Conservation (phyloP, 140 eudicot genomes). For the Ambrosia hybrid region DNA sequence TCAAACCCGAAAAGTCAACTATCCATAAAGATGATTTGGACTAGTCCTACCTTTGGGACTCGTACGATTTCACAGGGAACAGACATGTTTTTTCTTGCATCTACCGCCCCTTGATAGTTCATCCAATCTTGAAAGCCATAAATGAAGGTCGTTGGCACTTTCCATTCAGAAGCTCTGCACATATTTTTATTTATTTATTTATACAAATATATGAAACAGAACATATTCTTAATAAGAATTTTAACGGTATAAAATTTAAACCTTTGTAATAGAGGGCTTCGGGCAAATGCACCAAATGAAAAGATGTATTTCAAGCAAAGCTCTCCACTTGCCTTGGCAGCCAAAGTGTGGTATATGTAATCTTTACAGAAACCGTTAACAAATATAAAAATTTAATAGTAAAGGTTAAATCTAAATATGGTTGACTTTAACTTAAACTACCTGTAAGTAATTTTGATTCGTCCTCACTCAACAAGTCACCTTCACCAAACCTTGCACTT, state of each 20-base stretch:
- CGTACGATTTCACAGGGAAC: constrained; percentile 88
- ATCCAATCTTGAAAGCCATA: constrained; percentile 92
- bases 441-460: constrained; percentile 70
- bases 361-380: constrained; percentile 42
- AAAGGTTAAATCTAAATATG: not conserved
- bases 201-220: not conserved
- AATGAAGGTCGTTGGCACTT: constrained; percentile 91
- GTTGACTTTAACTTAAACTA: constrained; percentile 16
- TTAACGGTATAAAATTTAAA: not conserved
- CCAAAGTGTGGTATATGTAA: constrained; percentile 90
- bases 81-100: constrained; percentile 73
- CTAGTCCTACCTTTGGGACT: constrained; percentile 70
- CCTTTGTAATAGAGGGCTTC: constrained; percentile 78
- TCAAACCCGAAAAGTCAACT: not conserved
- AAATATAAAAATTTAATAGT: constrained; percentile 21
- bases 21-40: constrained; percentile 2
- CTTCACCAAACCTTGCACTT: constrained; percentile 78
- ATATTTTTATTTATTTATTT: not conserved
- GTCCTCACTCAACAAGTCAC: constrained; percentile 56
- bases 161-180: constrained; percentile 86
- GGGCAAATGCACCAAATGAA: constrained; percentile 91
- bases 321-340: constrained; percentile 97
- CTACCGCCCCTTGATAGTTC: constrained; percentile 84
- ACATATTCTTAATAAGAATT: not conserved
- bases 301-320: constrained; percentile 82